phyloP scores from a whole-genome alignment of 2,329 filamentous ascomycete genomes.

The Ophiognomonia clavigignenti-juglandacearum region DNA sequence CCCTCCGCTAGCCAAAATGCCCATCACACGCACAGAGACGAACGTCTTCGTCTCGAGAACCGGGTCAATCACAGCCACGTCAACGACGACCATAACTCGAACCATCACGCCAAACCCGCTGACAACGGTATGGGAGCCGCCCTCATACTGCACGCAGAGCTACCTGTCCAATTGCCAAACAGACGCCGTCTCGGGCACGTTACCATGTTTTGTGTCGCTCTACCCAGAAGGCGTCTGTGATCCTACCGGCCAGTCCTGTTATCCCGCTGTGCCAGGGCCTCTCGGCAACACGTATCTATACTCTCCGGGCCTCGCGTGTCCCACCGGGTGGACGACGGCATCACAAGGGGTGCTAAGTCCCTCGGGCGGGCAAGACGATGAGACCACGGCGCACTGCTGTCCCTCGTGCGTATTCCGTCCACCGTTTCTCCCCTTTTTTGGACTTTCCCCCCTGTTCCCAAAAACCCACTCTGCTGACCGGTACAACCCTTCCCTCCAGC shows the following conservation, averaged over 20 bases:
- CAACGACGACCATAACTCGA: not conserved
- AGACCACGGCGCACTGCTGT: slow-evolving; percentile 13
- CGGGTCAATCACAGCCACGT: slow-evolving; percentile 2
- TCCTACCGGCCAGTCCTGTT: slow-evolving; percentile 9
- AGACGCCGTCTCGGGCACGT: not conserved
- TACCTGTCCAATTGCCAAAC: slow-evolving; percentile 12
- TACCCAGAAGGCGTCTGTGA: slow-evolving; percentile 5
- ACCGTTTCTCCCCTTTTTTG: no score
- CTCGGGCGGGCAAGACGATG: slow-evolving; percentile 2
- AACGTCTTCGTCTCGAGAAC: not conserved
- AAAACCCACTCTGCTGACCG: no score
- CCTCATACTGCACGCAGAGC: slow-evolving; percentile 9
- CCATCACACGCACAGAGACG: slow-evolving; percentile 4
- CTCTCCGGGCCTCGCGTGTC: slow-evolving; percentile 9
- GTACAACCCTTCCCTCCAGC: not conserved
- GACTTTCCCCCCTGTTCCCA: no score
- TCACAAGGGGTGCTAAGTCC: slow-evolving; percentile 10
- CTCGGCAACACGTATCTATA: slow-evolving; percentile 11
- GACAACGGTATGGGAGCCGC: slow-evolving; percentile 9
- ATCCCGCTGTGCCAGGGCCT: slow-evolving; percentile 1
- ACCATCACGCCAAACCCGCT: slow-evolving; percentile 9
- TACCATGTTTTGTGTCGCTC: slow-evolving; percentile 9
- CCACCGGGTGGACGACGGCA: slow-evolving; percentile 10
- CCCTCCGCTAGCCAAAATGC: no score
- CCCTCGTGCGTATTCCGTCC: slow-evolving; percentile 15